phyloP scores from a whole-genome alignment of 495 filamentous ascomycete species.

The Aspergillus biplanus region DNA sequence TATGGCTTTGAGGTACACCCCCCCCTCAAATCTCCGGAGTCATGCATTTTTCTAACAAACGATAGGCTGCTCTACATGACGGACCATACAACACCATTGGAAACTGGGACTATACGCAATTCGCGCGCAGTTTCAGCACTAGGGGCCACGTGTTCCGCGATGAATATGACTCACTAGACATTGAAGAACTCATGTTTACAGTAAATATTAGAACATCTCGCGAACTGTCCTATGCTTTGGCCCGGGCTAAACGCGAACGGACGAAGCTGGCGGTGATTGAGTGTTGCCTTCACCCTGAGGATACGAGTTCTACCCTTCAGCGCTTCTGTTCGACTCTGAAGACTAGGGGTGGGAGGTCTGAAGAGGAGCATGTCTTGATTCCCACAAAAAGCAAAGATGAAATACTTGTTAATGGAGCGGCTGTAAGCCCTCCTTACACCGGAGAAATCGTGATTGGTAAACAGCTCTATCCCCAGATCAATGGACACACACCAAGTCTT shows the following conservation, averaged over 20 bases:
- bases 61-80: constrained; percentile 22
- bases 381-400: no score
- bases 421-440: no score
- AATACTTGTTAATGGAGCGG: no score
- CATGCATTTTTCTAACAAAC: no score
- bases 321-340: background rate
- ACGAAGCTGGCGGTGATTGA: constrained; percentile 1
- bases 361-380: no score
- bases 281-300: constrained; percentile 4
- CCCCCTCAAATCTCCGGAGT: no score
- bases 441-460: no score
- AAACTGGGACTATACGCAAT: constrained; percentile 23
- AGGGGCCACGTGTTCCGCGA: background rate
- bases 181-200: background rate
- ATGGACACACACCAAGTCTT: no score
- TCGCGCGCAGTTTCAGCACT: constrained; percentile 6
- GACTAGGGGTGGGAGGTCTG: no score
- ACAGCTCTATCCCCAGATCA: no score
- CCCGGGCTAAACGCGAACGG: background rate
- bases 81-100: constrained; percentile 25
- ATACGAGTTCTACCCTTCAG: background rate
- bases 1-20: constrained; percentile 59
- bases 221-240: background rate
- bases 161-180: no score
- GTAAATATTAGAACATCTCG: background rate